A percentile compares a stretch with the other conserved stretches of the same genome.
These are phyloP conservation scores for Syzygium oleosum DNA, from an alignment of 345 rosid genomes.

Conservation along the genomic window DNA sequence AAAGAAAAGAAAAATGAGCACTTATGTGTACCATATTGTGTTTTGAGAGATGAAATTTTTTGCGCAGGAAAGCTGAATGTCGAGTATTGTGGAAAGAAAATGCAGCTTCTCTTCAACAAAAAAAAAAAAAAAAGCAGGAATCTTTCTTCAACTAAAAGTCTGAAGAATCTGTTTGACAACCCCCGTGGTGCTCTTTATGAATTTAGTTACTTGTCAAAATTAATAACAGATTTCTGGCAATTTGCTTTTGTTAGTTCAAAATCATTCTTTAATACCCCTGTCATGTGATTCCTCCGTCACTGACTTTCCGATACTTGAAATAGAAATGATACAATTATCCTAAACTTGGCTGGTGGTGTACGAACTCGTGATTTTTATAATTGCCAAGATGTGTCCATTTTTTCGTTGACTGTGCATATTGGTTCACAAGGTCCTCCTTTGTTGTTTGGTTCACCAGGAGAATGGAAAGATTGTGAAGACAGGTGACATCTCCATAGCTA, in stretches of 20 bases:
- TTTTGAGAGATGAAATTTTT: neutral
- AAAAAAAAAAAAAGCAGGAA: neutral
- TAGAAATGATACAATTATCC: neutral
- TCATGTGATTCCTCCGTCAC: neutral
- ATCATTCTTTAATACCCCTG: neutral
- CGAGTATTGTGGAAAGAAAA: neutral
- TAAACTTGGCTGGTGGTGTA: neutral
- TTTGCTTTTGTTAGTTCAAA: neutral
- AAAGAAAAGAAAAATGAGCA: neutral
- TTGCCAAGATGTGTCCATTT: neutral
- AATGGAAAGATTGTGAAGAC: conserved; percentile 80
- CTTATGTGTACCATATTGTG: neutral
- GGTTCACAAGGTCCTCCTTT: neutral
- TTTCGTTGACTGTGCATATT: neutral
- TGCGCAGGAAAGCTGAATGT: neutral
- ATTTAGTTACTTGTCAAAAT: neutral
- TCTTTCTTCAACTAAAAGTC: neutral
- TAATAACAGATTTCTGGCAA: neutral
- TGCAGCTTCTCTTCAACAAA: neutral
- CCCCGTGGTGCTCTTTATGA: neutral
- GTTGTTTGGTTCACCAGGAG: conserved; percentile 40
- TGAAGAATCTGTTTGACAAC: neutral
- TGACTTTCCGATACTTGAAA: neutral
- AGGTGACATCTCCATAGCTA: conserved; percentile 70
- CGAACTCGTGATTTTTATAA: neutral